Percentiles rank a stretch among this genome's conserved stretches.
Evolutionary conservation across 2,329 filamentous ascomycete genomes (phyloP).

Genomic region (Sclerotiophoma versabilis): DNA sequence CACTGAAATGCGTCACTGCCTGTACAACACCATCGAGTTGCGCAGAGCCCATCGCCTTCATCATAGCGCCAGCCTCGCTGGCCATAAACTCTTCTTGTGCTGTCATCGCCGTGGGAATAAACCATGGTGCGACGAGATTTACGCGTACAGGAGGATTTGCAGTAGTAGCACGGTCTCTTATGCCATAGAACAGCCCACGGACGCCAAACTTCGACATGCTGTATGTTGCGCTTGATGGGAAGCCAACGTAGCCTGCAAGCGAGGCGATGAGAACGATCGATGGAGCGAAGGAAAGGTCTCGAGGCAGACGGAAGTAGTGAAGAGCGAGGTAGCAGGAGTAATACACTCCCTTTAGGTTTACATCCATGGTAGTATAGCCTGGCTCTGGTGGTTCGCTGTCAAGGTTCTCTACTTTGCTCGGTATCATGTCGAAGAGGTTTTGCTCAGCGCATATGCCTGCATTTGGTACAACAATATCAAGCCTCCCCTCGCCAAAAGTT

Average conservation of each 20-base stretch:
- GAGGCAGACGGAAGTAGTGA: slow-evolving; percentile 35
- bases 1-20: slow-evolving; percentile 27
- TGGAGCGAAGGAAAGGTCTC: slow-evolving; percentile 24
- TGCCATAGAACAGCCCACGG: slow-evolving; percentile 34
- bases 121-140: slow-evolving; percentile 42
- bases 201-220: slow-evolving; percentile 38
- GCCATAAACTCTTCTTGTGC: slow-evolving; percentile 12
- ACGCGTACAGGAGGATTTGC: slow-evolving; percentile 23
- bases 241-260: slow-evolving; percentile 34
- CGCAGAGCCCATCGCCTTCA: slow-evolving; percentile 25
- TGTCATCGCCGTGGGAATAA: slow-evolving; percentile 33
- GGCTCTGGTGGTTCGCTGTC: slow-evolving; percentile 27
- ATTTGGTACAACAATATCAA: slow-evolving; percentile 43
- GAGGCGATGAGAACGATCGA: slow-evolving; percentile 31
- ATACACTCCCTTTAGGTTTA: slow-evolving; percentile 35
- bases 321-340: slow-evolving; percentile 36
- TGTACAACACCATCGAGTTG: slow-evolving; percentile 30
- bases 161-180: slow-evolving; percentile 24
- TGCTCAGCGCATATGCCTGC: slow-evolving; percentile 38
- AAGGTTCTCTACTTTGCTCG: slow-evolving; percentile 11
- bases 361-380: slow-evolving; percentile 22
- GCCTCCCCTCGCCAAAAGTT: slow-evolving; percentile 26
- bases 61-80: slow-evolving; percentile 21
- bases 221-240: slow-evolving; percentile 34
- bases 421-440: slow-evolving; percentile 34